Base-by-base conservation (phyloP, 495 filamentous ascomycete genomes). In the Aspergillus asperescens region DNA sequence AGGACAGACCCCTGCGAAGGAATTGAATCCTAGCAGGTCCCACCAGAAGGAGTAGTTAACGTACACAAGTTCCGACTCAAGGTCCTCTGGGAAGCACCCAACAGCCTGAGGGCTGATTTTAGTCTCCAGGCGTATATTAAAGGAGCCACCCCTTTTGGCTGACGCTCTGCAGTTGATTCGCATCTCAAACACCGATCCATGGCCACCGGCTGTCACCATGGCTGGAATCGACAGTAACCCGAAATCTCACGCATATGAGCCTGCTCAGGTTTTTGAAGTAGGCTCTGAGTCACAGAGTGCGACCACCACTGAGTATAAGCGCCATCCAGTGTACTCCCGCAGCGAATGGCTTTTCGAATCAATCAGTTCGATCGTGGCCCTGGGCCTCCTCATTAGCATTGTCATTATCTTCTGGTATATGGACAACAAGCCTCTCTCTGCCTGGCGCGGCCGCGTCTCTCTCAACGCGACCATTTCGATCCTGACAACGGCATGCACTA, bases 401-500 rank as follows among this genome's bases (percentile, higher is more conserved):
- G 54, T 32, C 22, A 10, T 41, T n/a, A 51, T 60, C 32, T 60
- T 60, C 45, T 46, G 37, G 44, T 56, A 50, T 22, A 60, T 60
- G 58, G 58, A 60, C 46, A 43, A 54, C 39, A 54, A 56, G 40
- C 49, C 53, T 24, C 54, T 60, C 31, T 53, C 54, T 27, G 54
- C 38, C 31, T 60, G 58, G 58, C 8, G 15, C 9, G 6, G 15
- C 24, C 19, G 43, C 7, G n/a, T 57, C 22, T 60, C 58, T 51
- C 58, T 57, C 31, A 60, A 52, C 34, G 50, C 58, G 25, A 54
- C 54, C 27, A 51, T 60, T 34, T 56, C 58, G 25, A 57, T 60
- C 32, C 44, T 60, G 18, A 56, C 58, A 23, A 56, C 58, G n/a
- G 49, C 53, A 27, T 60, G 32, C 27, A 47, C 45, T 0, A 53